Evolutionary conservation across 2,329 filamentous ascomycete species (phyloP).

Genomic region (Aspergillus sp.): DNA sequence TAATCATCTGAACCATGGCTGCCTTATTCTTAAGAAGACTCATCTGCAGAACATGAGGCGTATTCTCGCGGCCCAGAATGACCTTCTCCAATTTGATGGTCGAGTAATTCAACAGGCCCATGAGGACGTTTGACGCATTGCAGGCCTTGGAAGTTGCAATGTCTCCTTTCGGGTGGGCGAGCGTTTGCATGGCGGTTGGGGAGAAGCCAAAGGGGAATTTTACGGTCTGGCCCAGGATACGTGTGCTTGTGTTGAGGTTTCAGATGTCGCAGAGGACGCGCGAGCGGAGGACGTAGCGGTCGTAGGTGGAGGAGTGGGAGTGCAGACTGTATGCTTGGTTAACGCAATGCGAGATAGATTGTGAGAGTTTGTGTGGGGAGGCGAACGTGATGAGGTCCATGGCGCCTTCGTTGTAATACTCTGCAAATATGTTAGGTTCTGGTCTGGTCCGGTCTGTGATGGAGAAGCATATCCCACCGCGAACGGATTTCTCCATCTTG

Average conservation of each 20-base stretch:
- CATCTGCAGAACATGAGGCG: constrained; percentile 11
- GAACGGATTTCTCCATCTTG: constrained; percentile 41
- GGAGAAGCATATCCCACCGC: constrained; percentile 23
- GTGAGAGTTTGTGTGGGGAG: not conserved
- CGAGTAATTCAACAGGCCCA: constrained; percentile 7
- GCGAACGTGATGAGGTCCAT: constrained; percentile 54
- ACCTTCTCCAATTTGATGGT: not conserved
- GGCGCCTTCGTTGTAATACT: constrained; percentile 61
- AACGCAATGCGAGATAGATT: too few species aligned
- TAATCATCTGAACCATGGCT: not conserved
- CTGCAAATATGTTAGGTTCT: constrained; percentile 28
- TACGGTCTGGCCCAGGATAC: constrained; percentile 47
- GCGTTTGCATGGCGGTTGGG: constrained; percentile 45
- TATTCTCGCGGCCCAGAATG: not conserved
- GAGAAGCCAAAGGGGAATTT: constrained; percentile 57
- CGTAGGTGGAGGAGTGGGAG: constrained; percentile 58
- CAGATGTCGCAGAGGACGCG: constrained; percentile 46
- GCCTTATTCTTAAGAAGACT: constrained; percentile 5
- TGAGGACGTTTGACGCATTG: not conserved
- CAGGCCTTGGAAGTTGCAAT: not conserved
- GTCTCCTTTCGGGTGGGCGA: constrained; percentile 8
- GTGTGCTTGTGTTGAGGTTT: constrained; percentile 46
- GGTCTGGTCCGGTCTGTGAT: not conserved
- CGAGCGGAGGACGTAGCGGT: constrained; percentile 52
- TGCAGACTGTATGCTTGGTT: constrained; percentile 32